Conservation (phyloP, 345 rosid species). For the Euphorbia pulcherrima region DNA sequence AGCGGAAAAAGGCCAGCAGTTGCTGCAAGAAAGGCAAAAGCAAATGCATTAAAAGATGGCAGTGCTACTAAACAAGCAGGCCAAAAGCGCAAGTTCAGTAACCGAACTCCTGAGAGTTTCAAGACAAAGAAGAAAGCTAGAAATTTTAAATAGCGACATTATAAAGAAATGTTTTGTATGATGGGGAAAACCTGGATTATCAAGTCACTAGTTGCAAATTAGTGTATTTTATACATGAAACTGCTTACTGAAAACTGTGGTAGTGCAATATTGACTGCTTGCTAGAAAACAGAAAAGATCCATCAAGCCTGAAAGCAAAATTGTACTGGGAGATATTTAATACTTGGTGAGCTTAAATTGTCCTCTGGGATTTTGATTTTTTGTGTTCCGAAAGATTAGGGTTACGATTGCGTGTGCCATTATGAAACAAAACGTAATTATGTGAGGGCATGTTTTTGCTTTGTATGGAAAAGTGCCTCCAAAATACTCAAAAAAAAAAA, state of each 20-base stretch:
- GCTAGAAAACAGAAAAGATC: neutral
- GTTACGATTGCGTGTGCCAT: too few relatives aligned
- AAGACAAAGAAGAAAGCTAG: conserved; percentile 54
- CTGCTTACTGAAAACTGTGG: neutral
- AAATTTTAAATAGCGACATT: conserved; percentile 26
- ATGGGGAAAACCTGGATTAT: neutral
- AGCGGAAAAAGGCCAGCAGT: conserved; percentile 71
- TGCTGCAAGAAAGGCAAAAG: conserved; percentile 73
- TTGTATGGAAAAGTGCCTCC: too few relatives aligned
- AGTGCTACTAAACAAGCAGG: conserved; percentile 44
- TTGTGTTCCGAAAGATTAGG: too few relatives aligned
- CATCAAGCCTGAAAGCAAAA: neutral
- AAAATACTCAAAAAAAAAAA: too few relatives aligned
- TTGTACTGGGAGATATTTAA: neutral
- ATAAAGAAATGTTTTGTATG: neutral
- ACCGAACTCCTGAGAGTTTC: conserved; percentile 52
- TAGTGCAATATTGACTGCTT: neutral
- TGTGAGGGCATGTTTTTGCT: too few relatives aligned
- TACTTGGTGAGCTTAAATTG: neutral
- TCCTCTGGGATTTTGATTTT: too few relatives aligned
- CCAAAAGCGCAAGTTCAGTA: conserved; percentile 64
- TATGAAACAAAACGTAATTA: too few relatives aligned
- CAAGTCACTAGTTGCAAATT: conserved; percentile 1
- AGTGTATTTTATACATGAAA: neutral
- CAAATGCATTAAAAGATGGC: conserved; percentile 32